phyloP scores from a whole-genome alignment of 768 basidiomycete species.

The Daedaleopsis sinensis region DNA sequence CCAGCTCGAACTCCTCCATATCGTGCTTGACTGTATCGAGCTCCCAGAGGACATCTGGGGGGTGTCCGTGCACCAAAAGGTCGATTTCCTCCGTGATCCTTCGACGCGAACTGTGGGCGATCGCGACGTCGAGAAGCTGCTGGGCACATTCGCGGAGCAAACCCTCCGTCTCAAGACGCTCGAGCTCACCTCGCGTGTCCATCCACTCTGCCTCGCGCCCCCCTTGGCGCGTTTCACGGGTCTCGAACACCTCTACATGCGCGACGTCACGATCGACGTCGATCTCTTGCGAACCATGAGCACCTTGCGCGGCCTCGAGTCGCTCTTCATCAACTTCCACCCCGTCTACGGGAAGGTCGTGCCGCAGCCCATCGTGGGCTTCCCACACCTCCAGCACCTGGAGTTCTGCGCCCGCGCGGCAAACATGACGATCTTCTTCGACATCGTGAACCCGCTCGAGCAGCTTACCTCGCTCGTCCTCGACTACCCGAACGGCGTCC shows the following conservation, averaged over 20 bases:
- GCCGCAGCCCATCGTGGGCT: neutral
- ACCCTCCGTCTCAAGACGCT: neutral
- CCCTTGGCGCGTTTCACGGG: neutral
- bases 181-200: neutral
- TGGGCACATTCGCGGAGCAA: neutral
- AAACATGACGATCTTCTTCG: neutral
- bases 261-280: neutral
- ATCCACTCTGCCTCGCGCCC: neutral
- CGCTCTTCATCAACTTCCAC: neutral
- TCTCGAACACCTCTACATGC: neutral
- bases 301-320: neutral
- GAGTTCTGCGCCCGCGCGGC: neutral
- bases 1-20: neutral
- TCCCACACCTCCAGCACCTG: neutral
- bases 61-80: neutral
- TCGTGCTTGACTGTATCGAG: neutral
- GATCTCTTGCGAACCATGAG: neutral
- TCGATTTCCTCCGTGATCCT: neutral
- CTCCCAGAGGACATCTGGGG: neutral
- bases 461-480: neutral
- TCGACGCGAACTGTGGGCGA: neutral
- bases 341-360: neutral
- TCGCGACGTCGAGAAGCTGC: neutral
- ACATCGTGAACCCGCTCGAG: neutral
- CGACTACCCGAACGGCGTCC: slow-evolving; percentile 3